Conservation (phyloP, 2,329 filamentous ascomycete genomes). For the Biscogniauxia mediterranea region DNA sequence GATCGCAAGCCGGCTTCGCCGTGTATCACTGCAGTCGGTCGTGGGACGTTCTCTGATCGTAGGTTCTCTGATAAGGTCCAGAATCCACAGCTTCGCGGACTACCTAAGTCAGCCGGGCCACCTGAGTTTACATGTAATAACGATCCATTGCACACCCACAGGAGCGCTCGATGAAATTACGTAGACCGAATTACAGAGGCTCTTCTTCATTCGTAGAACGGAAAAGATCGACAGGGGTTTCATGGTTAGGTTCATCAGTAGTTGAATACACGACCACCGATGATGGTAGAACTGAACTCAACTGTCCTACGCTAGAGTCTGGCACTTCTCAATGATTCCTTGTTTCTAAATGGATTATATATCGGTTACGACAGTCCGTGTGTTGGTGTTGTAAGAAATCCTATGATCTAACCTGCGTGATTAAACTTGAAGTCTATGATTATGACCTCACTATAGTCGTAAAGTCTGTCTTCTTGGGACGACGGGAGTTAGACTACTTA, state of each 20-base stretch:
- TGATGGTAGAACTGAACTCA: not conserved
- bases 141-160: not conserved
- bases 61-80: not conserved
- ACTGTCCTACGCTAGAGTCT: not conserved
- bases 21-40: not conserved
- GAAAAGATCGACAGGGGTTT: not conserved
- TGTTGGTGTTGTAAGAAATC: not conserved
- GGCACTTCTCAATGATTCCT: not conserved
- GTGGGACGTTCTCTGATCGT: not conserved
- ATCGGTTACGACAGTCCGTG: not conserved
- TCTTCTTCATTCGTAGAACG: not conserved
- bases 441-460: not conserved
- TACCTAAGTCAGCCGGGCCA: not conserved
- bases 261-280: not conserved
- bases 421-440: not conserved
- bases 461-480: not conserved
- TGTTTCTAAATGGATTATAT: not conserved
- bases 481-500: not conserved
- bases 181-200: not conserved
- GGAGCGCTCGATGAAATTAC: not conserved
- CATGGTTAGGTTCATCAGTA: not conserved
- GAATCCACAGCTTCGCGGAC: not conserved
- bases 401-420: not conserved
- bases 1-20: not conserved
- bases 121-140: not conserved